Percentiles rank a stretch among this genome's conserved stretches.
phyloP scores from a whole-genome alignment of 495 filamentous ascomycete genomes.

The Aspergillus baeticus region DNA sequence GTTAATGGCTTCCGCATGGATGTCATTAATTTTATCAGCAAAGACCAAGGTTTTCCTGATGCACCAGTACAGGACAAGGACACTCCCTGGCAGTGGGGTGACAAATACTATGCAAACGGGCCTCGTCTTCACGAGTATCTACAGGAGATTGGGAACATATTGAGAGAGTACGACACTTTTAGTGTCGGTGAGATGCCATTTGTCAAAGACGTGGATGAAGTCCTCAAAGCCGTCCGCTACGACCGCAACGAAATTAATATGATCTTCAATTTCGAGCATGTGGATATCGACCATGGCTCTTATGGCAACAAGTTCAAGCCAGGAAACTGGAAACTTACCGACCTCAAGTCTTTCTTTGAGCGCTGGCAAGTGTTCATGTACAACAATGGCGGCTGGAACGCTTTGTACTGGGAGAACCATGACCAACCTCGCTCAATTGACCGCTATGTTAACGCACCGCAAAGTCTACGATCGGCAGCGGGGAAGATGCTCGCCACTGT shows the following conservation, averaged over 20 bases:
- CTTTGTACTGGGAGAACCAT: conserved; percentile 72
- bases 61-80: conserved; percentile 54
- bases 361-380: conserved; percentile 70
- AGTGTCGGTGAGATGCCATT: conserved; percentile 73
- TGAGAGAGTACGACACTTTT: conserved; percentile 66
- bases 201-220: conserved; percentile 54
- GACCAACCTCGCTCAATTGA: conserved; percentile 66
- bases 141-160: conserved; percentile 59
- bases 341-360: conserved; percentile 57
- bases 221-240: conserved; percentile 57
- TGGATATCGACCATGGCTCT: conserved; percentile 56
- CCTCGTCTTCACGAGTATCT: conserved; percentile 66
- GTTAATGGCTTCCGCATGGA: conserved; percentile 72
- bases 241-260: conserved; percentile 66
- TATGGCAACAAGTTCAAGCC: conserved; percentile 48
- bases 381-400: conserved; percentile 69
- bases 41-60: conserved; percentile 59
- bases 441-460: conserved; percentile 52
- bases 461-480: conserved; percentile 41
- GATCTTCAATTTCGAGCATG: conserved; percentile 72
- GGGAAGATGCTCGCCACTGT: conserved; percentile 66
- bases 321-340: conserved; percentile 51
- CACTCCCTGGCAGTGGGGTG: conserved; percentile 52
- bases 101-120: conserved; percentile 60
- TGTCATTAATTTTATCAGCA: conserved; percentile 65